These are phyloP conservation scores for Leccinum pellstonianum DNA, from an alignment of 768 basidiomycete species.

Conservation along the genomic window DNA sequence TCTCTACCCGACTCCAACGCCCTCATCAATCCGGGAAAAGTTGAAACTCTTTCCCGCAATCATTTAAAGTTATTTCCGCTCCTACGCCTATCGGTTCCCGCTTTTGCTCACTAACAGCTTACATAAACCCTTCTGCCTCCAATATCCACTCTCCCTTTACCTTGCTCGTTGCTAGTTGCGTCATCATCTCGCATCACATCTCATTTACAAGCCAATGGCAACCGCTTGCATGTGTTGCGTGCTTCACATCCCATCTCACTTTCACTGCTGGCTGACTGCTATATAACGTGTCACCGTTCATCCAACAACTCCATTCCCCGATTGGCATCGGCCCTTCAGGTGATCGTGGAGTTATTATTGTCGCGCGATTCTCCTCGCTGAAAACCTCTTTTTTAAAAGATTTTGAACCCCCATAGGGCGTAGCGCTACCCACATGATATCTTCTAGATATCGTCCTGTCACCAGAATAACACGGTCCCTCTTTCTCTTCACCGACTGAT, in stretches of 20 bases:
- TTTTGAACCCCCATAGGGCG: neutral
- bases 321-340: neutral
- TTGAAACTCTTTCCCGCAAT: conserved; percentile 10
- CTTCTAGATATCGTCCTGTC: neutral
- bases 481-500: neutral
- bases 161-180: neutral
- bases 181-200: neutral
- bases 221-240: neutral
- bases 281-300: neutral
- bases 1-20: neutral
- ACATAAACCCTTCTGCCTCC: neutral
- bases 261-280: neutral
- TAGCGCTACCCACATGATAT: neutral
- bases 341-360: neutral
- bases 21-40: neutral
- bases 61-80: conserved; percentile 1
- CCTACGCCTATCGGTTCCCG: conserved; percentile 12
- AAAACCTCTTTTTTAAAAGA: neutral
- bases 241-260: neutral
- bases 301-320: neutral
- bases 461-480: neutral
- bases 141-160: neutral
- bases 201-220: neutral
- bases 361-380: neutral
- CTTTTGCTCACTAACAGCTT: neutral